A percentile compares a stretch with the other conserved stretches of the same genome.
These are phyloP conservation scores for Monosporascus sp. DNA, from an alignment of 2,329 filamentous ascomycete species.

Conservation along the genomic window DNA sequence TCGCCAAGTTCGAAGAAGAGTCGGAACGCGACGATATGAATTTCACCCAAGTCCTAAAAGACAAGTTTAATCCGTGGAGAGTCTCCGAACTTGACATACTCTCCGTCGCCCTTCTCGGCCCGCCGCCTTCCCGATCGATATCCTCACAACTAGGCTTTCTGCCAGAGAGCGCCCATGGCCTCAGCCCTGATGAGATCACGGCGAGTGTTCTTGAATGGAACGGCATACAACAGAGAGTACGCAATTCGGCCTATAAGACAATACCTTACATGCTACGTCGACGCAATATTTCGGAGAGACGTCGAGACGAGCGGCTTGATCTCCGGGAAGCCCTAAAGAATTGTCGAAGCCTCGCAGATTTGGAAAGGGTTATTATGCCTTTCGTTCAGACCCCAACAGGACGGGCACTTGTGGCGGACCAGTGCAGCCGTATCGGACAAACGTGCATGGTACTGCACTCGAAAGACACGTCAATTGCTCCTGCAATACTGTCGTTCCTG, in stretches of 20 bases:
- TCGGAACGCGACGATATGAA: constrained; percentile 7
- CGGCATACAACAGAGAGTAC: constrained; percentile 19
- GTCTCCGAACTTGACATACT: constrained; percentile 39
- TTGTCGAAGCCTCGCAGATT: constrained; percentile 9
- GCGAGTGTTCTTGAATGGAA: constrained; percentile 16
- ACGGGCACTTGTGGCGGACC: constrained; percentile 5
- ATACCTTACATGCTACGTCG: constrained; percentile 23
- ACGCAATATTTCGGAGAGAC: constrained; percentile 3
- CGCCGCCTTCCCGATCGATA: not conserved
- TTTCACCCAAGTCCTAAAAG: constrained; percentile 5
- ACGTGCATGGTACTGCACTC: not conserved
- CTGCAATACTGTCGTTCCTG: constrained; percentile 29
- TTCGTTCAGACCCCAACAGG: constrained; percentile 13
- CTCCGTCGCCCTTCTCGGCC: constrained; percentile 28
- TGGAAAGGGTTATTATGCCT: constrained; percentile 19
- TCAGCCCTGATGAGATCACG: not conserved
- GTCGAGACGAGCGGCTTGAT: not conserved
- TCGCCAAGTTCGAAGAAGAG: constrained; percentile 25
- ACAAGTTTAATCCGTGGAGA: constrained; percentile 28
- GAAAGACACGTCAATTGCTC: constrained; percentile 9
- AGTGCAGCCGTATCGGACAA: constrained; percentile 1
- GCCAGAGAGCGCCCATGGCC: not conserved
- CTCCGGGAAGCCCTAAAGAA: constrained; percentile 5
- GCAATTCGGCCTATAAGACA: constrained; percentile 8
- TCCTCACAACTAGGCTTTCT: not conserved